phyloP scores from a whole-genome alignment of 805 yeast genomes.

The Wickerhamiella hasegawae region DNA sequence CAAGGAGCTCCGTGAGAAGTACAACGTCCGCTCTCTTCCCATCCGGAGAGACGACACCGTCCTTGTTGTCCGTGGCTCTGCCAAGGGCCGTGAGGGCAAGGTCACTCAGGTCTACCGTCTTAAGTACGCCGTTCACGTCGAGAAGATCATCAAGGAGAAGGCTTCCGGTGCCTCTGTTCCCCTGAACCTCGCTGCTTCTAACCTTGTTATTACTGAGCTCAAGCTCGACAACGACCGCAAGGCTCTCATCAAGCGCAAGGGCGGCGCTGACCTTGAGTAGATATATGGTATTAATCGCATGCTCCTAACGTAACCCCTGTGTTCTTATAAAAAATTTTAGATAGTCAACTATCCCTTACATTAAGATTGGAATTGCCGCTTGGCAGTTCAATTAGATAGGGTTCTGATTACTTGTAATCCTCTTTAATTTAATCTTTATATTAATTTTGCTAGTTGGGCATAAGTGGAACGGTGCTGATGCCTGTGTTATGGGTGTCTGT shows the following conservation, averaged over 20 bases:
- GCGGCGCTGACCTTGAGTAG: slow-evolving; percentile 85
- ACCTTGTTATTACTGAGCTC: slow-evolving; percentile 96
- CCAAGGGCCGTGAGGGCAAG: slow-evolving; percentile 99
- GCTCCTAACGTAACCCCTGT: background rate
- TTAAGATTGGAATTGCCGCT: background rate
- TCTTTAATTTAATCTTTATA: too few species aligned
- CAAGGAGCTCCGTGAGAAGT: slow-evolving; percentile 95
- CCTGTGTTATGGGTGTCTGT: background rate
- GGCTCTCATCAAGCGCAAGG: slow-evolving; percentile 93
- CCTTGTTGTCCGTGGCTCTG: slow-evolving; percentile 92
- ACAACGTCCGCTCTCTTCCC: slow-evolving; percentile 90
- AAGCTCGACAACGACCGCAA: slow-evolving; percentile 98
- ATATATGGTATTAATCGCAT: slow-evolving; percentile 13
- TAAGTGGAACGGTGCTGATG: too few species aligned
- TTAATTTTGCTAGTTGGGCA: background rate
- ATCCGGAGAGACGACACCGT: slow-evolving; percentile 97
- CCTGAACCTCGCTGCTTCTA: slow-evolving; percentile 94
- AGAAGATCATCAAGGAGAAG: slow-evolving; percentile 94
- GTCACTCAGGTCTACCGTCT: slow-evolving; percentile 97
- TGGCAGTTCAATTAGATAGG: too few species aligned
- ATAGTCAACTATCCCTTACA: too few species aligned
- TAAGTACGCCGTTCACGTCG: slow-evolving; percentile 91
- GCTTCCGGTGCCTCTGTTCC: slow-evolving; percentile 96
- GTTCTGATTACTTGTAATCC: too few species aligned
- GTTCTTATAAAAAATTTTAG: too few species aligned